Percentiles rank a stretch among this genome's conserved stretches.
Evolutionary conservation across 371 early-diverging fungal genomes (phyloP).

Genomic region (Quaeritorhiza haematococci): DNA sequence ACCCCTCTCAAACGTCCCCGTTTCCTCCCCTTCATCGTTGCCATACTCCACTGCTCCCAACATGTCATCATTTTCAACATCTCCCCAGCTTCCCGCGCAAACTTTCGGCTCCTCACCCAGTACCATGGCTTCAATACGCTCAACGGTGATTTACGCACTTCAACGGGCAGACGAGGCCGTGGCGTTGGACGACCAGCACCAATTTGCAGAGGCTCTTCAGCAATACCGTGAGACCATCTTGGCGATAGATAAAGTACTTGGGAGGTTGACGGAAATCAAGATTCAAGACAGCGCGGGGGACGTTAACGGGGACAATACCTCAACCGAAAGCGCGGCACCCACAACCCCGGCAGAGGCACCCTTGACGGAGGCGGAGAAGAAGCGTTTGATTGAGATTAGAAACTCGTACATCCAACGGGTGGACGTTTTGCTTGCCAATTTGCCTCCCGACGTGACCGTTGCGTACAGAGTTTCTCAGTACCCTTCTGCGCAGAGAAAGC

Average conservation of each 20-base stretch:
- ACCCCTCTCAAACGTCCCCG: too few relatives aligned
- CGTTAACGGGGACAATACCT: background rate
- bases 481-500: too few relatives aligned
- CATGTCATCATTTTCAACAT: too few relatives aligned
- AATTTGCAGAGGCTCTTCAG: slow-evolving; percentile 17
- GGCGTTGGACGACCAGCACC: slow-evolving; percentile 9
- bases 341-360: background rate
- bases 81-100: too few relatives aligned
- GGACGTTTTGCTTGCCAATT: slow-evolving; percentile 5
- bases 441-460: background rate
- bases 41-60: too few relatives aligned
- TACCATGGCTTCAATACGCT: background rate
- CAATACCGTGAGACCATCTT: slow-evolving; percentile 23
- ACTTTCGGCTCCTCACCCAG: too few relatives aligned
- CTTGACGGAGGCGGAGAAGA: background rate
- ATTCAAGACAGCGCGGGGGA: background rate
- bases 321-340: background rate
- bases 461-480: too few relatives aligned
- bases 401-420: slow-evolving; percentile 20
- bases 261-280: slow-evolving; percentile 13
- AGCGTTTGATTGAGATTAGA: slow-evolving; percentile 17
- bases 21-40: too few relatives aligned
- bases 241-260: slow-evolving; percentile 16
- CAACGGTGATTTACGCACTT: slow-evolving; percentile 14
- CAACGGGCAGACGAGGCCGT: slow-evolving; percentile 13